These are phyloP conservation scores for Nectriaceae sp. DNA, from an alignment of 2,329 filamentous ascomycete genomes.

Conservation along the genomic window DNA sequence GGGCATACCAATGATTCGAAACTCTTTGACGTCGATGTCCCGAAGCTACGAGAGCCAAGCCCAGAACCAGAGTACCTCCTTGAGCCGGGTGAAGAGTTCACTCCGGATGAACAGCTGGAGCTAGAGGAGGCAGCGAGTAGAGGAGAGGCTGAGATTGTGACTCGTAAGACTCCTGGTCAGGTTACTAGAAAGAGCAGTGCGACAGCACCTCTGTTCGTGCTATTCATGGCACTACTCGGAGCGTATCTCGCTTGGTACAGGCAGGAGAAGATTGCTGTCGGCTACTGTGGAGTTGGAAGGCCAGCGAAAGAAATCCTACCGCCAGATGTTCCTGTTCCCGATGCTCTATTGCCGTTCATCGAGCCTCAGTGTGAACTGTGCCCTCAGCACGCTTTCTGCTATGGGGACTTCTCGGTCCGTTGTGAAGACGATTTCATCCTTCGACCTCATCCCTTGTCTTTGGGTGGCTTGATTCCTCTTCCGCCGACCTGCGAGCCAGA, in stretches of 20 bases:
- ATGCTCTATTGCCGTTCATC: conserved; percentile 68
- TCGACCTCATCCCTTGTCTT: conserved; percentile 78
- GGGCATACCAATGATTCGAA: conserved; percentile 25
- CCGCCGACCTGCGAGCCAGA: conserved; percentile 94
- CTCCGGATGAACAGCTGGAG: conserved; percentile 84
- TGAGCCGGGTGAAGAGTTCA: conserved; percentile 88
- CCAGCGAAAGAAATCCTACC: conserved; percentile 55
- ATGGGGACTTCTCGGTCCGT: conserved; percentile 70
- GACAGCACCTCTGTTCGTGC: conserved; percentile 68
- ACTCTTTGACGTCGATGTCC: conserved; percentile 59
- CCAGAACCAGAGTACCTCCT: conserved; percentile 38
- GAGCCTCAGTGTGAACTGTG: conserved; percentile 87
- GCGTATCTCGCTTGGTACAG: conserved; percentile 83
- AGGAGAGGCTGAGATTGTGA: conserved; percentile 49
- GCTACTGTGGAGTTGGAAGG: conserved; percentile 86
- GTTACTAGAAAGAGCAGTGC: conserved; percentile 47
- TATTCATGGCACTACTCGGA: conserved; percentile 69
- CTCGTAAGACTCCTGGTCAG: conserved; percentile 42
- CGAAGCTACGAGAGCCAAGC: conserved; percentile 38
- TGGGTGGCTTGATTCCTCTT: conserved; percentile 79
- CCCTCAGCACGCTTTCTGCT: conserved; percentile 88
- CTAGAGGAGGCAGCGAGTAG: conserved; percentile 67
- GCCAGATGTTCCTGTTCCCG: conserved; percentile 60
- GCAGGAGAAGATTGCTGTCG: conserved; percentile 93
- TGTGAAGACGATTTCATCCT: conserved; percentile 90